Evolutionary conservation across 129 eudicot species (phyloP).

Genomic region (Smallanthus sonchifolius): DNA sequence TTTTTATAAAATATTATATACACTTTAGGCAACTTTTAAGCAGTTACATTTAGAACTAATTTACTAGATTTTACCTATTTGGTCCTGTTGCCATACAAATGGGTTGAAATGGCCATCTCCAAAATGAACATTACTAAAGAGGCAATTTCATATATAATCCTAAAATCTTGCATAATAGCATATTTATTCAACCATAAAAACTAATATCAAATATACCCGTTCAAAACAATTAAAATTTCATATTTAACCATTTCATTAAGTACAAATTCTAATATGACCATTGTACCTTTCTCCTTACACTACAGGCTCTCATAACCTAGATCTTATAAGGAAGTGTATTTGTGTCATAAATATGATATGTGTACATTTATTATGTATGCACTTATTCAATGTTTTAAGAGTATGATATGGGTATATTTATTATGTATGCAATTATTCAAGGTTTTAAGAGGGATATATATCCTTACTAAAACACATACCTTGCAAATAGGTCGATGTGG

Average conservation of each 20-base stretch:
- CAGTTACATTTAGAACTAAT: background rate
- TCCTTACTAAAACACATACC: slow-evolving; percentile 22
- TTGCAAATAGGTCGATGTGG: slow-evolving; percentile 66
- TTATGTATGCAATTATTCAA: background rate
- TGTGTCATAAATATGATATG: background rate
- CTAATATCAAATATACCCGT: background rate
- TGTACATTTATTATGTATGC: background rate
- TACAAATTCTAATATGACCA: background rate
- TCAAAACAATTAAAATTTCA: background rate
- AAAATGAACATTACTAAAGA: background rate
- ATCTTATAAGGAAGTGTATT: background rate
- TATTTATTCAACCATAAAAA: background rate
- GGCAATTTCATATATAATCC: background rate
- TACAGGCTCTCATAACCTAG: background rate
- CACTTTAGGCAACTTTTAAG: background rate
- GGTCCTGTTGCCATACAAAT: background rate
- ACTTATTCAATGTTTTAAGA: background rate
- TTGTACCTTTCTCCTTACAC: background rate
- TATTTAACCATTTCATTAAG: background rate
- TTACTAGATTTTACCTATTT: background rate
- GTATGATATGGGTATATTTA: background rate
- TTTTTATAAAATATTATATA: background rate
- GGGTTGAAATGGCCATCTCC: background rate
- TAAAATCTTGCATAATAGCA: background rate
- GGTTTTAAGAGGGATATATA: background rate